phyloP scores from a whole-genome alignment of 805 yeast genomes.

The Zygosaccharomyces pseudorouxii region DNA sequence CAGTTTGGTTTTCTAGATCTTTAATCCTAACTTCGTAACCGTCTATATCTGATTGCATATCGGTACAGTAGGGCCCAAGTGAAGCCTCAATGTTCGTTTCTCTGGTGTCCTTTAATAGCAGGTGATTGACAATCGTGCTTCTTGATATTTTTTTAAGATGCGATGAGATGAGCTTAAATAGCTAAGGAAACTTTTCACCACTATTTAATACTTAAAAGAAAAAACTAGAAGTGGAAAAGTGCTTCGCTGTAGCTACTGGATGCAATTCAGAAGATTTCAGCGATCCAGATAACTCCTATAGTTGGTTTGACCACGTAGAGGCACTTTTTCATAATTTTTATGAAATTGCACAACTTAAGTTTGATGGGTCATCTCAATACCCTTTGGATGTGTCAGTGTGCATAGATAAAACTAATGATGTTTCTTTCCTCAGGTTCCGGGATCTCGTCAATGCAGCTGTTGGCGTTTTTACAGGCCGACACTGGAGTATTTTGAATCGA shows the following conservation, averaged over 20 bases:
- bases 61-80: background rate
- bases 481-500: background rate
- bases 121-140: background rate
- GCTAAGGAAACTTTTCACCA: slow-evolving; percentile 1
- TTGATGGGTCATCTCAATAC: slow-evolving; percentile 25
- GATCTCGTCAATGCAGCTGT: slow-evolving; percentile 2
- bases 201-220: background rate
- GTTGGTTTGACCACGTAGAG: background rate
- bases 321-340: background rate
- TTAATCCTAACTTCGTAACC: slow-evolving; percentile 12
- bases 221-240: background rate
- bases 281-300: background rate
- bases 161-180: background rate
- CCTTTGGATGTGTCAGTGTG: slow-evolving; percentile 37
- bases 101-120: background rate
- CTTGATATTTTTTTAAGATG: background rate
- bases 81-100: background rate
- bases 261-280: background rate
- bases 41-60: background rate
- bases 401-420: slow-evolving; percentile 18
- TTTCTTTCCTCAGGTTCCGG: slow-evolving; percentile 13
- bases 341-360: slow-evolving; percentile 33
- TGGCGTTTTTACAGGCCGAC: background rate
- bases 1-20: slow-evolving; percentile 15
- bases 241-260: background rate